Conservation (phyloP, 2,329 filamentous ascomycete genomes). For the Ilyonectria destructans region DNA sequence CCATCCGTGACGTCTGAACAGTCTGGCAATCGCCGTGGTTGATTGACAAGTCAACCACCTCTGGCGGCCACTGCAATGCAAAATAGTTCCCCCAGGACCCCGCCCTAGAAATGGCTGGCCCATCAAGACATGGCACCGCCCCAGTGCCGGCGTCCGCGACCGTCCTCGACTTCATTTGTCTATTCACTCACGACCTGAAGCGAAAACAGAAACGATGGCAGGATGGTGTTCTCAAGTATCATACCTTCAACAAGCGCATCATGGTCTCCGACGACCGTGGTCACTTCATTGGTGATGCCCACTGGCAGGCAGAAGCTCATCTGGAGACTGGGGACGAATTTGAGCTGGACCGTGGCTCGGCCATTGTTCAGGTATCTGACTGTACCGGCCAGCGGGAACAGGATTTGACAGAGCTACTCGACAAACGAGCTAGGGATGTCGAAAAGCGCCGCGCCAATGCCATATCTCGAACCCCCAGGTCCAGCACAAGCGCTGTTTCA, state of each 20-base stretch:
- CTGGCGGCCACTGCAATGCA: conserved; percentile 5
- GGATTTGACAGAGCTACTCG: conserved; percentile 82
- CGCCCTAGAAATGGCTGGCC: conserved; percentile 37
- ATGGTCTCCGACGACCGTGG: conserved; percentile 91
- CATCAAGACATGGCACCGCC: conserved; percentile 3
- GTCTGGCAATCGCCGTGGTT: not conserved
- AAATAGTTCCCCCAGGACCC: no score
- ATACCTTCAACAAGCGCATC: conserved; percentile 90
- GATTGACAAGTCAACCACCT: not conserved
- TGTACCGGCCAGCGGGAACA: conserved; percentile 81
- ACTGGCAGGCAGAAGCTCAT: conserved; percentile 81
- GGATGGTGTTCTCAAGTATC: conserved; percentile 89
- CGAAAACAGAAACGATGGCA: conserved; percentile 95
- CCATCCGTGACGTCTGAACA: not conserved
- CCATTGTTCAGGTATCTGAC: conserved; percentile 87
- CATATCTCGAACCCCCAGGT: conserved; percentile 55
- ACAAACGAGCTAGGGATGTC: conserved; percentile 76
- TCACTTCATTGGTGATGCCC: conserved; percentile 87
- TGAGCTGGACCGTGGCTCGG: conserved; percentile 80
- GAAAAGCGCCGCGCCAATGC: conserved; percentile 64
- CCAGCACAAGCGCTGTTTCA: conserved; percentile 41
- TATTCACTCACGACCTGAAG: conserved; percentile 88
- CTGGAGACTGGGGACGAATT: conserved; percentile 88
- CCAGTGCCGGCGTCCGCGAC: conserved; percentile 68
- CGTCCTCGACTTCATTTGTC: conserved; percentile 87